Evolutionary conservation across 2,329 filamentous ascomycete genomes (phyloP), one percentile per base, ranked within the genome.

Genomic region (Aphanocladium album): DNA sequence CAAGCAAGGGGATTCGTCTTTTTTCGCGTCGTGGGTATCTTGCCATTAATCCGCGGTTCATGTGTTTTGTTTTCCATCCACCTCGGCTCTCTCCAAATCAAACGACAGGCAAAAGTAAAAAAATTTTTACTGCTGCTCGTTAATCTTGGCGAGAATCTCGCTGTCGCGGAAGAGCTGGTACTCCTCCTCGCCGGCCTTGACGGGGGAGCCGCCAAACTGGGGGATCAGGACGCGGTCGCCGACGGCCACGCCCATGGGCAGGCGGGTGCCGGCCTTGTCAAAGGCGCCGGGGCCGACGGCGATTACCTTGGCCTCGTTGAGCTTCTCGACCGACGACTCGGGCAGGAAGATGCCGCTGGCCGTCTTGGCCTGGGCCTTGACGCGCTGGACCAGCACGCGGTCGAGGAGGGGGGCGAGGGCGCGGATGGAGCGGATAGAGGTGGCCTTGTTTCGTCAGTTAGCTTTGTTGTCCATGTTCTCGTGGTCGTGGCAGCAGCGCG

Each of bases 91-190:
- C n/a, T n/a, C n/a, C n/a, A n/a, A n/a, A n/a, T n/a, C n/a, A n/a
- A n/a, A n/a, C n/a, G n/a, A n/a, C n/a, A n/a, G n/a, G n/a, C n/a
- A n/a, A n/a, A n/a, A n/a, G n/a, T n/a, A n/a, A n/a, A n/a, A n/a
- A n/a, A n/a, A n/a, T n/a, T n/a, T 35, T 50, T 55, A 67, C 71
- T 83, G 96, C 84, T 98, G 96, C 84, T 98, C 93, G 80, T 91
- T 96, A 85, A 99, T 96, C 89, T 98, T 99, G 77, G 95, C 95
- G 64, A 99, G 87, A 69, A 99, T 91, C 77, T 99, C 95, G 82
- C 92, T 90, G 79, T 99, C 95, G 72, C 95, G 86, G 89, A 96
- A 99, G 66, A 99, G 87, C 66, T 89, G 87, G 83, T 86, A 98
- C 81, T 99, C 95, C 68, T 98, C 92, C 71, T 99, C 93, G 69